A percentile compares a stretch with the other conserved stretches of the same genome.
These are phyloP conservation scores for Russula foetens DNA, from an alignment of 768 basidiomycete genomes.

Conservation along the genomic window DNA sequence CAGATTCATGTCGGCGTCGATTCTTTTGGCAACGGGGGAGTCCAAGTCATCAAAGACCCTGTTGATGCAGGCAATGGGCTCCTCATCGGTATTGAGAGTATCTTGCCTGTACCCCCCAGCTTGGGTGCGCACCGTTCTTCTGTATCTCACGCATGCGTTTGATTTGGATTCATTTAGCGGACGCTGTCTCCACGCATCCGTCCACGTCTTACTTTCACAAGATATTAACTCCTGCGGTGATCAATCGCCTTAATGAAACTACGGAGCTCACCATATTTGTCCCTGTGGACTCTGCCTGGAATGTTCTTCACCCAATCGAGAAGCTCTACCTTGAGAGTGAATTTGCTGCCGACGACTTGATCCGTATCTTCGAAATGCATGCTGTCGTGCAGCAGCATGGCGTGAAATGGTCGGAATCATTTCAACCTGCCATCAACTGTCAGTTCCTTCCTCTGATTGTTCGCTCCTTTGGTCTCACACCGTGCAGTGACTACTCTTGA, in stretches of 20 bases:
- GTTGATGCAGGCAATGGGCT: conserved; percentile 67
- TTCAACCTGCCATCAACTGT: conserved; percentile 46
- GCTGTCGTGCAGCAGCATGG: conserved; percentile 46
- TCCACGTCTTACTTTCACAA: conserved; percentile 67
- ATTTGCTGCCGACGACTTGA: conserved; percentile 75
- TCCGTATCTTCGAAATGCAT: conserved; percentile 72
- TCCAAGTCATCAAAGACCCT: conserved; percentile 47
- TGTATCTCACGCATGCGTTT: neutral
- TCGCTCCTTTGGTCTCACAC: conserved; percentile 10
- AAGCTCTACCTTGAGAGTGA: conserved; percentile 83
- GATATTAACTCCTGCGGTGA: conserved; percentile 56
- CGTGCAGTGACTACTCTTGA: conserved; percentile 61
- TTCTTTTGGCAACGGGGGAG: conserved; percentile 71
- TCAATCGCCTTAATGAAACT: conserved; percentile 50
- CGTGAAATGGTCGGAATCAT: conserved; percentile 63
- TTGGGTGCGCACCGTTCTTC: conserved; percentile 46
- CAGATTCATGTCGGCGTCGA: conserved; percentile 62
- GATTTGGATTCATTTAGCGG: conserved; percentile 35
- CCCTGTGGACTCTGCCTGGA: conserved; percentile 80
- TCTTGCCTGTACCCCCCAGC: conserved; percentile 67
- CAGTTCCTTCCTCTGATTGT: conserved; percentile 25
- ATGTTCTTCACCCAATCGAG: conserved; percentile 67
- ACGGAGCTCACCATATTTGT: conserved; percentile 82
- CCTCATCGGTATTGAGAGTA: conserved; percentile 62
- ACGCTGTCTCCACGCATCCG: conserved; percentile 48